Conservation (phyloP, 2,329 filamentous ascomycete genomes). For the Malbranchea zuffiana region DNA sequence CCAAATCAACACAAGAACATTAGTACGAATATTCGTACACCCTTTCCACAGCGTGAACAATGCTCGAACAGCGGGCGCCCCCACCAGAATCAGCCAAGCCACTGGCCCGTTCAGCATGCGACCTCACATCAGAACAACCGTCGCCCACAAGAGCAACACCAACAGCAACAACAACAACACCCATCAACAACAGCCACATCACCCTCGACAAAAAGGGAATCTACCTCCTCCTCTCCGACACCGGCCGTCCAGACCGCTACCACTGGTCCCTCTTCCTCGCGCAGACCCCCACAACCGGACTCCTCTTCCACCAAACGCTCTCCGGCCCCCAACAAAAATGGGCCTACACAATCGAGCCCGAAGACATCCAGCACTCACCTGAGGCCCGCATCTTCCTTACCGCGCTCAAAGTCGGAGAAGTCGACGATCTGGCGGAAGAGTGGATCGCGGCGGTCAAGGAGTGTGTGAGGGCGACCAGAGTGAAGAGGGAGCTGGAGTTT, state of each 20-base stretch:
- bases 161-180: no score
- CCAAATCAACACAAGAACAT: no score
- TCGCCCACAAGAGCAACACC: no score
- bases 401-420: conserved; percentile 12
- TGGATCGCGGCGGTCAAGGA: conserved; percentile 13
- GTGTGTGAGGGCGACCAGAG: conserved; percentile 10
- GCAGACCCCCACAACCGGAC: conserved; percentile 6
- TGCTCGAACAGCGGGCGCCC: no score
- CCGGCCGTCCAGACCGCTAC: conserved; percentile 6
- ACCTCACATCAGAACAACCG: no score
- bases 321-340: conserved; percentile 8
- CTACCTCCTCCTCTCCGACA: conserved; percentile 13
- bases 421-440: conserved; percentile 12
- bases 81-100: no score
- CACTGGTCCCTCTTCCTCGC: conserved; percentile 15
- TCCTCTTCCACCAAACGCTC: conserved; percentile 13
- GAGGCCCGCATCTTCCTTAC: conserved; percentile 9
- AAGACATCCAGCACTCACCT: conserved; percentile 12
- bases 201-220: conserved; percentile 13
- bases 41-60: no score
- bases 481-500: conserved; percentile 9
- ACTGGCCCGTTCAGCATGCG: no score
- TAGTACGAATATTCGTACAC: no score
- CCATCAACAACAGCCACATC: no score
- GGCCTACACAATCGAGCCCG: conserved; percentile 7